Evolutionary conservation across 169 alveolate species (phyloP).

Genomic region (Plasmodium vivax): DNA sequence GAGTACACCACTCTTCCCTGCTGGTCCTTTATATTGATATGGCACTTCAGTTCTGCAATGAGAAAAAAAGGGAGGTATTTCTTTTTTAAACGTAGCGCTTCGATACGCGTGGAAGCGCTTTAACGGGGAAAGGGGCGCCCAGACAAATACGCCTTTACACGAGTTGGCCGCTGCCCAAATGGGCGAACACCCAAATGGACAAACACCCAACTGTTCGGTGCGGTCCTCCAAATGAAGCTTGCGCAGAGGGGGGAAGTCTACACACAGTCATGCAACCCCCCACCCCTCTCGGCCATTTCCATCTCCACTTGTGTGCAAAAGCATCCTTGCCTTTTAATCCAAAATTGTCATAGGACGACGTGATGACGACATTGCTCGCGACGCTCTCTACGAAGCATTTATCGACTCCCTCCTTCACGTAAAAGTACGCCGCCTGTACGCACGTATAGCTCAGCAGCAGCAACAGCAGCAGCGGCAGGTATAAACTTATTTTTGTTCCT

Average conservation of each 20-base stretch:
- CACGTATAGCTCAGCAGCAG: not conserved
- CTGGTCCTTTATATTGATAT: slow-evolving; percentile 18
- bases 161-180: not conserved
- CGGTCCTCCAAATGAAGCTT: not conserved
- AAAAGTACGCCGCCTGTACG: slow-evolving; percentile 42
- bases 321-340: slow-evolving; percentile 27
- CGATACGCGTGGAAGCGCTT: not conserved
- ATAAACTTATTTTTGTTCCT: not conserved
- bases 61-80: not conserved
- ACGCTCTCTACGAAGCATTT: slow-evolving; percentile 66
- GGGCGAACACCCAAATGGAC: not conserved
- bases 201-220: not conserved
- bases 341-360: slow-evolving; percentile 54
- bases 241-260: not conserved
- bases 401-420: slow-evolving; percentile 58
- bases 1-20: slow-evolving; percentile 27
- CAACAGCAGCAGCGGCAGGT: not conserved
- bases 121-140: not conserved
- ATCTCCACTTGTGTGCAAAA: not conserved
- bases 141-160: not conserved
- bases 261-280: not conserved
- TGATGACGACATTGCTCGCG: slow-evolving; percentile 28
- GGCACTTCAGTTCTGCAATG: slow-evolving; percentile 39
- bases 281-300: not conserved
- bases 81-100: not conserved